Conservation (phyloP, 352 stramenopile species). For the Globisporangium ultimum region DNA sequence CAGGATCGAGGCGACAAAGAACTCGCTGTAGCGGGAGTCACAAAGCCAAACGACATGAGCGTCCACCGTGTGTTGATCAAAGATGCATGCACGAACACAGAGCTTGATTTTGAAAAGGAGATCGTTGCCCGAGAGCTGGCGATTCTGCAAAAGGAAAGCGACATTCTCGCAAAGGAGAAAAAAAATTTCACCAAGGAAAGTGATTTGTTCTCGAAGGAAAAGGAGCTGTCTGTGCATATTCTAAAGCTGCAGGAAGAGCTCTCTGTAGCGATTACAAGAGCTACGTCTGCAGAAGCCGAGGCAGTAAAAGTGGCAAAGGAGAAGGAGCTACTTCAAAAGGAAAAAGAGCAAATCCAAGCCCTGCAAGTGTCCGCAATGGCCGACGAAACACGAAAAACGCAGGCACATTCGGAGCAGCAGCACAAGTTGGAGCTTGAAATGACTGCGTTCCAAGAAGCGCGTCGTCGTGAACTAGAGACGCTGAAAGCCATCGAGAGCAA, state of each 20-base stretch:
- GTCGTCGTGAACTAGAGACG: constrained; percentile 6
- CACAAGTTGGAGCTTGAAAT: constrained; percentile 2
- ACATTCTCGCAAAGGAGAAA: constrained; percentile 34
- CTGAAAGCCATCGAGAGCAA: constrained; percentile 8
- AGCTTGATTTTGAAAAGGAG: constrained; percentile 47
- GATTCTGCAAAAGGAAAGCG: constrained; percentile 27
- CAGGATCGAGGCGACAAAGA: background rate
- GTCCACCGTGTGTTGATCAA: background rate
- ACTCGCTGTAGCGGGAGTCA: no score
- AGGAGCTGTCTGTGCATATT: constrained; percentile 23
- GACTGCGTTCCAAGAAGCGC: constrained; percentile 1
- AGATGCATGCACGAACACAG: constrained; percentile 61
- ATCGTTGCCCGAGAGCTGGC: constrained; percentile 37
- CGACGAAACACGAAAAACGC: background rate
- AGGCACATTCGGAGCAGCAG: constrained; percentile 2
- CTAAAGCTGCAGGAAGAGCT: constrained; percentile 27
- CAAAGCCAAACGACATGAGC: background rate
- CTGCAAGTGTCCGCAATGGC: background rate
- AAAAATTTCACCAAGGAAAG: constrained; percentile 32
- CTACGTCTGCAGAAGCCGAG: constrained; percentile 22
- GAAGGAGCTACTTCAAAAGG: constrained; percentile 8
- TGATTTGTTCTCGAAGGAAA: constrained; percentile 29
- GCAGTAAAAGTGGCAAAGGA: constrained; percentile 23
- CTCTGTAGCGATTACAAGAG: constrained; percentile 13
- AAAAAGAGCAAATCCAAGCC: background rate